A percentile compares a stretch with the other conserved stretches of the same genome.
phyloP scores from a whole-genome alignment of 805 yeast species.

The Lipomyces japonicus region DNA sequence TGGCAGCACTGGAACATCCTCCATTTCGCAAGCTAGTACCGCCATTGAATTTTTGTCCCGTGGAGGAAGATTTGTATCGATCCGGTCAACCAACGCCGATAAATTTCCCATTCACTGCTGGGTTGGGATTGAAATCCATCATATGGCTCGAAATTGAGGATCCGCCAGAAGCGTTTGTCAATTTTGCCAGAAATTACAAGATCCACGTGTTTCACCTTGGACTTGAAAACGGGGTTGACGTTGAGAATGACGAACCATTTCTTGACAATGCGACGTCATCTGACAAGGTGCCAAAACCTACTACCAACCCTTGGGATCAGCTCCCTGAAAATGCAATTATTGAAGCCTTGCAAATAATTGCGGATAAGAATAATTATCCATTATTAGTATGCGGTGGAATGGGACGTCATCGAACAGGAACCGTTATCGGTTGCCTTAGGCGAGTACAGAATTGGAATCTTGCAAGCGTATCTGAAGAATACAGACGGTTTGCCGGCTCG shows the following conservation, averaged over 20 bases:
- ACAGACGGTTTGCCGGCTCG: slow-evolving; percentile 87
- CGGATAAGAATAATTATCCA: slow-evolving; percentile 73
- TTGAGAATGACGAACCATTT: slow-evolving; percentile 10
- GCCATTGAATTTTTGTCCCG: slow-evolving; percentile 93
- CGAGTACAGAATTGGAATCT: slow-evolving; percentile 96
- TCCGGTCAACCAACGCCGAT: slow-evolving; percentile 95
- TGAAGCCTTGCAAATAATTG: slow-evolving; percentile 72
- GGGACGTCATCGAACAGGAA: slow-evolving; percentile 98
- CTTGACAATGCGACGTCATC: slow-evolving; percentile 3
- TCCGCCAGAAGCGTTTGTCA: slow-evolving; percentile 82
- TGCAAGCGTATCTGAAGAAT: slow-evolving; percentile 89
- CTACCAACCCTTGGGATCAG: slow-evolving; percentile 93
- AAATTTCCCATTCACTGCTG: slow-evolving; percentile 78
- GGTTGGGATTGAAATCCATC: slow-evolving; percentile 70
- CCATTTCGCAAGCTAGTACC: slow-evolving; percentile 76
- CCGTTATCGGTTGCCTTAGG: slow-evolving; percentile 90
- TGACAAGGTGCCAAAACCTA: neutral
- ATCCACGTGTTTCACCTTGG: slow-evolving; percentile 82
- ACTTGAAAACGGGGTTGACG: slow-evolving; percentile 48
- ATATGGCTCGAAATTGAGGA: slow-evolving; percentile 96
- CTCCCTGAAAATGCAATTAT: slow-evolving; percentile 76
- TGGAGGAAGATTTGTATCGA: slow-evolving; percentile 78
- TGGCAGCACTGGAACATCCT: slow-evolving; percentile 43
- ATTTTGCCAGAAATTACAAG: slow-evolving; percentile 68
- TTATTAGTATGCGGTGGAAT: slow-evolving; percentile 91